Conservation (phyloP, 2,329 filamentous ascomycete genomes). For the Fusarium sp. region DNA sequence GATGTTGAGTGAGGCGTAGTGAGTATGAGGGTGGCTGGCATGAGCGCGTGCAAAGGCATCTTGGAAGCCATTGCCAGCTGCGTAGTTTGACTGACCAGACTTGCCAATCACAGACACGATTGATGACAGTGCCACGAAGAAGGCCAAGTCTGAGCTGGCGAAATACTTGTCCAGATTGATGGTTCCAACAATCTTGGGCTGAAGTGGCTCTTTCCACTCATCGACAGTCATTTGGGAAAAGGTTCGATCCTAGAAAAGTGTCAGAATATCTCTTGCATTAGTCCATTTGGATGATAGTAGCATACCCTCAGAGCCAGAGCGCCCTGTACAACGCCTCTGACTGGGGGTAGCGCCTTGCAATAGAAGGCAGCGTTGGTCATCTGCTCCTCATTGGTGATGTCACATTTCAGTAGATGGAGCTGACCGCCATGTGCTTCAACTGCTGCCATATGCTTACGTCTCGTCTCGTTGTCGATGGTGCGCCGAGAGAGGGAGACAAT, state of each 20-base stretch:
- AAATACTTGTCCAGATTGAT: constrained; percentile 3
- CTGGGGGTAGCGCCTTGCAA: background rate
- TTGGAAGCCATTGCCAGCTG: constrained; percentile 2
- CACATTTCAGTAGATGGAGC: background rate
- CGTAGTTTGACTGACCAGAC: constrained; percentile 7
- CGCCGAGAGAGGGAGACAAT: constrained; percentile 1
- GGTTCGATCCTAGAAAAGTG: background rate
- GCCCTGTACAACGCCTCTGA: background rate
- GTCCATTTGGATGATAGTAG: accelerated
- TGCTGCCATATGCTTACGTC: background rate
- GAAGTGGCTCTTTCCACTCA: constrained; percentile 1
- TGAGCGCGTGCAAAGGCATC: background rate
- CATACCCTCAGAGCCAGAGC: background rate
- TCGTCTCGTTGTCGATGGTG: background rate
- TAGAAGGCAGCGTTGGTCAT: background rate
- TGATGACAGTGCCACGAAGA: background rate
- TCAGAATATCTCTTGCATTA: background rate
- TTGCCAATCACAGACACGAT: constrained; percentile 6
- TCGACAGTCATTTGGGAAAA: constrained; percentile 4
- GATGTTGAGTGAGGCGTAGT: background rate
- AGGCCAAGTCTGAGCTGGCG: background rate
- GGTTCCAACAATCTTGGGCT: background rate
- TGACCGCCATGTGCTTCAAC: background rate
- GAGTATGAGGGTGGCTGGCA: background rate
- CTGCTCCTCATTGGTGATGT: background rate